Base-by-base conservation (phyloP, 2,329 filamentous ascomycete genomes). In the Ophiocordyceps camponoti-leonardi region DNA sequence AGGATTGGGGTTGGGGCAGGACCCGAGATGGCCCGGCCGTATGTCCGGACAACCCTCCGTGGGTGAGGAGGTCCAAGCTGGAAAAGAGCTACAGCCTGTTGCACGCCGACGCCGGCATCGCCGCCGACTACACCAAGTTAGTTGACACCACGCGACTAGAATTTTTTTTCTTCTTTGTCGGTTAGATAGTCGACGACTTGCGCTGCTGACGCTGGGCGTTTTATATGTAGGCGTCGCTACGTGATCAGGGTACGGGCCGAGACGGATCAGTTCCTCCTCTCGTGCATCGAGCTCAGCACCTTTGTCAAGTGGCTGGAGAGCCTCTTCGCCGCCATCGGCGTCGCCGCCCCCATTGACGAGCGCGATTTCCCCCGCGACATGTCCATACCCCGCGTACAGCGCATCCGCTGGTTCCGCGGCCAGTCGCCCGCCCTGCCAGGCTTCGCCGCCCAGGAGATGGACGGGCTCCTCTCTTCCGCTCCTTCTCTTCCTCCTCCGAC, bases 91-190 rank as follows among this genome's bases (percentile, higher is more conserved):
- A 85, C 57, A 82, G 77, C 45, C 67, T 87, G 43, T 73, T 85
- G 50, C 79, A 86, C 56, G 83, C 82, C 20, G 83, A 87, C 59
- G 75, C 82, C 20, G 83, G 83, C 12, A 73, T 86, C 49, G 83
- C 83, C 11, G 73, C 77, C 16, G 83, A 87, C 59, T 81, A 83
- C 57, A 69, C 73, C 53, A 83, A 85, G 72, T 79, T 61, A 53
- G 73, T 35, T 12, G 18, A 41, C 37, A 11, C 37, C 23, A 26
- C 23, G 8, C 23, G 23, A 8, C 23, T 5, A 8, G 23, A 26
- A 5, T 26, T 26, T 26, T 26, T 8, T 8, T 26, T 8, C 8
- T 26, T 26, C 8, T 8, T 26, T 26, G 4, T 26, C 8, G 23
- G 37, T 22, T 41, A 41, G 37, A 19, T 22, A 22, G 37, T 12